Evolutionary conservation across 2,329 filamentous ascomycete species (phyloP), one percentile per base, ranked within the genome.

Genomic region (Alternaria incomplexa): DNA sequence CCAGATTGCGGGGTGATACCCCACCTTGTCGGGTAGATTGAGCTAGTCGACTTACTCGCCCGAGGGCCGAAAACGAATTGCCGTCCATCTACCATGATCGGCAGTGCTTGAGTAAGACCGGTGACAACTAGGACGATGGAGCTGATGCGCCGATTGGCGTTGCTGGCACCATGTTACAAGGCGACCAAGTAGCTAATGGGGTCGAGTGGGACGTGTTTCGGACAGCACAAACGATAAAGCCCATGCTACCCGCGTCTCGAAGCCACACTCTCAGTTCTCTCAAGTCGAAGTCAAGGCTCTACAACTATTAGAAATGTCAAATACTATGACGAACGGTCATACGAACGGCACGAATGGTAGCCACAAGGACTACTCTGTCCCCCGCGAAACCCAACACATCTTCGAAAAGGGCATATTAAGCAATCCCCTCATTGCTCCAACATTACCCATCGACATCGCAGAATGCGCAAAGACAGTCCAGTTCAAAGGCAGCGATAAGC

Each of bases 401-500:
- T 68, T 76, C 40, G 56, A 75, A 6, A 63, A 82, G n/a, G 83
- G 83, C 11, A 81, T 85, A 23, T 58, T 85, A 12, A 71, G 77
- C 4, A 85, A 84, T 63, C 73, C 80, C 0, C 73, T 83, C 12
- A 77, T 84, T 26, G 65, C 68, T 6, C 74, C 77, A 17, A 69
- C 73, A 17, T 63, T 83, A 3, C 83, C 81, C 1, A 26, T 58
- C 23, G 80, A 80, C 11, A 74, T 80, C 45, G 61, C 74, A 54
- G 73, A 79, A 67, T 78, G 78, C 52, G 78, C 74, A 8, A 73
- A 70, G 23, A 64, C 62, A 13, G 77, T 85, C 45, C 73, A 67
- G 0, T 86, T 85, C 59, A 78, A 81, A 23, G 85, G 85, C 5
- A 76, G 69, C 15, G 68, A 78, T 23, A 71, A 73, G 26, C 85